These are phyloP conservation scores for Medicago truncatula DNA, from an alignment of 306 rosid genomes.

Conservation along the genomic window MtrunA17r5.0-ANR NC_053044.1:31057501-31058000, in stretches of 20 bases:
- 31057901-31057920: constrained; percentile 92
- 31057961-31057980: constrained; percentile 16
- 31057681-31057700: constrained; percentile 78
- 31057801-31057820: constrained; percentile 4
- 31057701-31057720: constrained; percentile 79
- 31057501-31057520: constrained; percentile 10
- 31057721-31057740: constrained; percentile 52
- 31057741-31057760: constrained; percentile 25
- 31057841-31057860: constrained; percentile 21
- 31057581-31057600: constrained; percentile 91
- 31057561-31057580: constrained; percentile 87
- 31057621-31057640: constrained; percentile 73
- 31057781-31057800: constrained; percentile 1
- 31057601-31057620: constrained; percentile 87
- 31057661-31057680: constrained; percentile 67
- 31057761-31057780: not conserved
- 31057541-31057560: constrained; percentile 15
- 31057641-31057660: constrained; percentile 59
- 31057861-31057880: not conserved
- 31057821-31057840: constrained; percentile 32
- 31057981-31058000: constrained; percentile 18
- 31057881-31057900: constrained; percentile 63
- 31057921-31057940: constrained; percentile 84
- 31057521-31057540: constrained; percentile 4
- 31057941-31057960: constrained; percentile 58